Evolutionary conservation across 75 land plant genomes (phyloP).

Genomic region (Picea glauca): DNA sequence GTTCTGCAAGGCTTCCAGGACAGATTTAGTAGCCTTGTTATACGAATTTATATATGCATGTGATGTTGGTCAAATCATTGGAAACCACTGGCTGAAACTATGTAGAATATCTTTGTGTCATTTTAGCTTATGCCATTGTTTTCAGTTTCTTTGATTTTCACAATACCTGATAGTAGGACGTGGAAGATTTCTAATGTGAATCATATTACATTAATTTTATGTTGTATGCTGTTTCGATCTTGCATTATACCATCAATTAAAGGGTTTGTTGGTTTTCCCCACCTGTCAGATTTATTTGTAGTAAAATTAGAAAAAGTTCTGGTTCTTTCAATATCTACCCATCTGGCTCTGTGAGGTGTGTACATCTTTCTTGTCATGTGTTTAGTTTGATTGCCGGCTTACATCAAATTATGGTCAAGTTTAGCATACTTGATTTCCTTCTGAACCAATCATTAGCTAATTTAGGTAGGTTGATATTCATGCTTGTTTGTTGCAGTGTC

Average conservation of each 20-base stretch:
- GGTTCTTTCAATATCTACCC: not conserved
- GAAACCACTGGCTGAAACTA: too few relatives aligned
- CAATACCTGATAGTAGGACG: not conserved
- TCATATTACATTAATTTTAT: not conserved
- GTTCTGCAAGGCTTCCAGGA: too few relatives aligned
- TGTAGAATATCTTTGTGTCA: not conserved
- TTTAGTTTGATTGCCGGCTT: not conserved
- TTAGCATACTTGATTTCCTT: not conserved
- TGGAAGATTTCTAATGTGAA: not conserved
- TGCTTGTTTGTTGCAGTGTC: not conserved
- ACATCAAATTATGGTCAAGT: not conserved
- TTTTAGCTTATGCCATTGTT: not conserved
- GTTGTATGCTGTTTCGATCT: not conserved
- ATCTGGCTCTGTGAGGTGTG: not conserved
- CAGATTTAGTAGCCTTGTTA: too few relatives aligned
- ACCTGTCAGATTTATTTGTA: not conserved
- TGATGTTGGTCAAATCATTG: too few relatives aligned
- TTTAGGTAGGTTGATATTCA: not conserved
- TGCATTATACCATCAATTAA: not conserved
- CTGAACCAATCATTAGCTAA: not conserved
- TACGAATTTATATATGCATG: too few relatives aligned
- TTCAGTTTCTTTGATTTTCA: not conserved
- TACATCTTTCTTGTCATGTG: not conserved
- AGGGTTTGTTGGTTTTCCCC: not conserved
- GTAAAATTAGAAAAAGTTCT: not conserved